Base-by-base conservation (phyloP, 805 yeast species). In the Candida wancherniae region DNA sequence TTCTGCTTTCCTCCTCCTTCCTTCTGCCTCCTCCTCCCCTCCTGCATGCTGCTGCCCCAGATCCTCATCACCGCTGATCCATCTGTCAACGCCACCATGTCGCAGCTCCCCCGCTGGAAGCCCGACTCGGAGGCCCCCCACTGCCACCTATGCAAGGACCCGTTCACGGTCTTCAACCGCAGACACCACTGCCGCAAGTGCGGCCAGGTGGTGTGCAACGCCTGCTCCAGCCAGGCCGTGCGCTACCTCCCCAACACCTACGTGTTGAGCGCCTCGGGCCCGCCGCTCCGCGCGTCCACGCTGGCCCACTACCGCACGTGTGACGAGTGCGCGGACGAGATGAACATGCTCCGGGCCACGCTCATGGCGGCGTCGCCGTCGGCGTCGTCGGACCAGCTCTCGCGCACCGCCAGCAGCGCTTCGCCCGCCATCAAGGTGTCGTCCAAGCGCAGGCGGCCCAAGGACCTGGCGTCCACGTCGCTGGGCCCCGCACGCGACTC, bases 181-280 rank as follows among this genome's bases (percentile, higher is more conserved):
- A 69, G 87, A 34, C 95, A 85, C 57, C 95, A 85, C 53, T 85
- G 95, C 55, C 67, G 92, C 31, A 67, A 64, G 37, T 85, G 95
- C 58, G 95, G 95, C 3, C 63, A 76, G 19, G 80, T 86, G 1
- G 84, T 80, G 11, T 85, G 95, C 55, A 80, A 76, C 18, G 47
- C 52, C 22, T 85, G 95, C 48, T 77, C 90, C 5, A 51, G 61
- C 6, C 64, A 71, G 14, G 55, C 57, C 24, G 65, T 74, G 5
- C 61, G 67, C 19, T 51, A 48, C 33, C 47, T 48, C 26, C 38
- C 51, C 26, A 39, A 40, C 28, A 37, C 54, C 4, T 39, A 25
- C 5, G 44, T 51, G 3, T 40, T 43, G 16, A 40, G 34, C 19
- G 39, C 49, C 12, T 40, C 41, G 15, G 42, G 47, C 15, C 25